A percentile compares a stretch with the other conserved stretches of the same genome.
phyloP scores from a whole-genome alignment of 2,329 filamentous ascomycete species.

The Alternaria arborescens region DNA sequence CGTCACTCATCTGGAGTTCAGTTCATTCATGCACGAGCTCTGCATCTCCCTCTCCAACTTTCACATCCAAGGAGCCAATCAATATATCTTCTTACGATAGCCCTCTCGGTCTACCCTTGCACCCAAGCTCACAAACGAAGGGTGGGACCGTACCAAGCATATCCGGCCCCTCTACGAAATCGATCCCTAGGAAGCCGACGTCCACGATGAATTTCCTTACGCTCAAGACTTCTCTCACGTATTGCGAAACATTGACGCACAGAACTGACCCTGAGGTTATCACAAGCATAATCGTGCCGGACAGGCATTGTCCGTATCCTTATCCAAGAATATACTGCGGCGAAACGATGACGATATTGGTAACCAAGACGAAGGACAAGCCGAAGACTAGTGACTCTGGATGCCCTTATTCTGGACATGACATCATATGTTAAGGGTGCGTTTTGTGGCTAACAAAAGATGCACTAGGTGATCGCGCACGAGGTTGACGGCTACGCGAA shows the following conservation, averaged over 20 bases:
- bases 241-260: background rate
- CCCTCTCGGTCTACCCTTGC: background rate
- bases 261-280: background rate
- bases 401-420: background rate
- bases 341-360: slow-evolving; percentile 20
- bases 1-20: background rate
- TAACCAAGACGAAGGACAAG: background rate
- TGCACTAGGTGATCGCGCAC: background rate
- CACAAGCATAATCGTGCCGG: slow-evolving; percentile 21
- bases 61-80: background rate
- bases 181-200: background rate
- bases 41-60: background rate
- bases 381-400: background rate
- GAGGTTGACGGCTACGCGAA: background rate
- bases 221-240: background rate
- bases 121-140: background rate
- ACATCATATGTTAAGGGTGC: background rate
- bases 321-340: slow-evolving; percentile 37
- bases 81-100: background rate
- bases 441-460: background rate
- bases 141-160: background rate
- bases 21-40: background rate
- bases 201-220: background rate
- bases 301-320: slow-evolving; percentile 42
- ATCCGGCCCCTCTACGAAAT: background rate